phyloP scores from a whole-genome alignment of 2,329 filamentous ascomycete species.

The Pseudogymnoascus sp. region DNA sequence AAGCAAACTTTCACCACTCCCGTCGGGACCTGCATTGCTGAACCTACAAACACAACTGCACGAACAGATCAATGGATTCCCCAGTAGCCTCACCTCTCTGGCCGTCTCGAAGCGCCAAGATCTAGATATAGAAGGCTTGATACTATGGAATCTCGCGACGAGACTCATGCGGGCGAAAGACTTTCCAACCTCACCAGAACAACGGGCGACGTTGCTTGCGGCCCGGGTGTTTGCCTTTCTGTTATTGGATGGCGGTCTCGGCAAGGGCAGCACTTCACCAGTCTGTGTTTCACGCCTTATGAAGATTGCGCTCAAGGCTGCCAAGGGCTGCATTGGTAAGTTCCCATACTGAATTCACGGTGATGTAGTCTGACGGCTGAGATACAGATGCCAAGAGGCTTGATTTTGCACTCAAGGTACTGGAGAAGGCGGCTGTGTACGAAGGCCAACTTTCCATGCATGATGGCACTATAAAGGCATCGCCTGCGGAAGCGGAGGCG shows the following conservation, averaged over 20 bases:
- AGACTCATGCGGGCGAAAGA: conserved; percentile 35
- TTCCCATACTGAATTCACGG: background rate
- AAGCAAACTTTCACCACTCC: conserved; percentile 19
- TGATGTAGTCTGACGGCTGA: conserved; percentile 8
- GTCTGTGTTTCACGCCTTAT: conserved; percentile 48
- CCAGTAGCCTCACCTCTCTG: conserved; percentile 24
- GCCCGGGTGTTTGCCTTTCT: conserved; percentile 53
- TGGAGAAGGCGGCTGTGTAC: conserved; percentile 57
- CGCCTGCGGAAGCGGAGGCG: conserved; percentile 21
- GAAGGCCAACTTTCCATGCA: conserved; percentile 24
- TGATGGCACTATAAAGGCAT: conserved; percentile 21
- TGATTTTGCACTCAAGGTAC: conserved; percentile 47
- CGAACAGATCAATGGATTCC: conserved; percentile 29
- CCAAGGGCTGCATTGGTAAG: conserved; percentile 53
- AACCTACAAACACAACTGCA: conserved; percentile 35
- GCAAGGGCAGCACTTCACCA: conserved; percentile 18
- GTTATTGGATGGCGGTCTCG: conserved; percentile 46
- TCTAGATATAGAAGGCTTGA: conserved; percentile 47
- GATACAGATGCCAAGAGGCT: conserved; percentile 34
- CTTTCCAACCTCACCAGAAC: background rate
- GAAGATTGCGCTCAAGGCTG: conserved; percentile 58
- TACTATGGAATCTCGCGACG: conserved; percentile 60
- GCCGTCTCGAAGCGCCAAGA: conserved; percentile 32
- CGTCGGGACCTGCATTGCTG: conserved; percentile 16
- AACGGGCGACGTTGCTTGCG: conserved; percentile 25